These are phyloP conservation scores for Boechera retrofracta DNA, from an alignment of 345 rosid genomes.

Conservation along the genomic window DNA sequence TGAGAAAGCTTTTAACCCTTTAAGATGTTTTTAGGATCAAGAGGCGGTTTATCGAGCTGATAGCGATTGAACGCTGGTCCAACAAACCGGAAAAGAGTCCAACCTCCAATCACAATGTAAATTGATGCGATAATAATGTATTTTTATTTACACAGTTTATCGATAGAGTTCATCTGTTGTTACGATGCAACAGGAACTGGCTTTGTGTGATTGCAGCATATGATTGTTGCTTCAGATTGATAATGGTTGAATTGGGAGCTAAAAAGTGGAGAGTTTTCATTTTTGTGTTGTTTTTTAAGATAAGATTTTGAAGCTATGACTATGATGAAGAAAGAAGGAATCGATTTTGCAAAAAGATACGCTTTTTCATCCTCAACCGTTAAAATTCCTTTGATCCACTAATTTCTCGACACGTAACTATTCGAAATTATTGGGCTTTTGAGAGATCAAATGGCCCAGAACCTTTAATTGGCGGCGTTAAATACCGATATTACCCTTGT, in stretches of 20 bases:
- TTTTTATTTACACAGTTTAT: constrained; percentile 51
- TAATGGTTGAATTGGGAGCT: constrained; percentile 47
- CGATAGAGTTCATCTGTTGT: constrained; percentile 22
- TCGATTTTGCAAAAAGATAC: constrained; percentile 31
- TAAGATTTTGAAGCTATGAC: not conserved
- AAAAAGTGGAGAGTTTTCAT: constrained; percentile 60
- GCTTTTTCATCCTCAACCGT: constrained; percentile 34
- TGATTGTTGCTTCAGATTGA: constrained; percentile 36
- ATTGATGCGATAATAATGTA: constrained; percentile 57
- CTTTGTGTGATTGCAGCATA: not conserved
- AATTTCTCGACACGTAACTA: not conserved
- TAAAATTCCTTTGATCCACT: not conserved
- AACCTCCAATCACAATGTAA: constrained; percentile 82
- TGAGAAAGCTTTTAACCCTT: constrained; percentile 54
- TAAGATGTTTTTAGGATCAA: constrained; percentile 69
- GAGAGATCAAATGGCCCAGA: constrained; percentile 18
- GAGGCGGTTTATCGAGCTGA: constrained; percentile 78
- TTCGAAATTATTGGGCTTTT: constrained; percentile 7
- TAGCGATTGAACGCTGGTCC: constrained; percentile 90
- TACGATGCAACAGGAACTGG: constrained; percentile 40
- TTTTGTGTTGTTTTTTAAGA: constrained; percentile 9
- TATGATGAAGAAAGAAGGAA: not conserved
- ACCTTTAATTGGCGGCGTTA: not conserved
- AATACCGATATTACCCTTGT: not conserved
- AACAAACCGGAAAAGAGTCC: constrained; percentile 89